Evolutionary conservation across 2,329 filamentous ascomycete genomes (phyloP).

Genomic region (Colletotrichum australisinense): DNA sequence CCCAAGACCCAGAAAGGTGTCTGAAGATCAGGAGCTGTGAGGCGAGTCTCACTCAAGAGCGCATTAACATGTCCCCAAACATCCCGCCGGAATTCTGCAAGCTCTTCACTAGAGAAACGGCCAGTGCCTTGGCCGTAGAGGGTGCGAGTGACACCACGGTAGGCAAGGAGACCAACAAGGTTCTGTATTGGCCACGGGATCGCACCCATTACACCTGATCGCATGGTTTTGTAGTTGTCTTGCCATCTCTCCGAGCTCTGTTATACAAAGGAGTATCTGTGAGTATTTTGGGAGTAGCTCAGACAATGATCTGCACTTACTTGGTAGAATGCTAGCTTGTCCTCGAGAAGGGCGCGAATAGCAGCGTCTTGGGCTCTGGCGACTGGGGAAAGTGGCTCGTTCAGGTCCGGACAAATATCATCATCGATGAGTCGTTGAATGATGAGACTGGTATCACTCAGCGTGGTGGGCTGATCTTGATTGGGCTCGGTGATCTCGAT

Average conservation of each 20-base stretch:
- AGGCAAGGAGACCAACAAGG: constrained; percentile 61
- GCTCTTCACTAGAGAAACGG: constrained; percentile 62
- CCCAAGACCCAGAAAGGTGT: constrained; percentile 69
- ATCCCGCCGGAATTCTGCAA: constrained; percentile 55
- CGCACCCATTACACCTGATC: constrained; percentile 58
- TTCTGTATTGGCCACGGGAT: constrained; percentile 64
- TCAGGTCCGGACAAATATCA: constrained; percentile 60
- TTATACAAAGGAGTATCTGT: not conserved
- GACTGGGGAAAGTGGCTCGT: constrained; percentile 50
- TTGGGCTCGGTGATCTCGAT: constrained; percentile 46
- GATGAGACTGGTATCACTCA: constrained; percentile 69
- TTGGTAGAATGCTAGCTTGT: constrained; percentile 67
- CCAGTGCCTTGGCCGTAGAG: constrained; percentile 68
- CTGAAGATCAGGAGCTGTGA: constrained; percentile 31
- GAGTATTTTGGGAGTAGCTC: not conserved
- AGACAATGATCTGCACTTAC: not conserved
- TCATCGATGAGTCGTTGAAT: constrained; percentile 54
- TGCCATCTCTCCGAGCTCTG: constrained; percentile 67
- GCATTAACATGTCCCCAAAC: constrained; percentile 65
- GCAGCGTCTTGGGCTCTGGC: constrained; percentile 61
- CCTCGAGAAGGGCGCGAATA: constrained; percentile 66
- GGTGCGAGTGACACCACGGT: constrained; percentile 54
- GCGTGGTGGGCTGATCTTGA: not conserved
- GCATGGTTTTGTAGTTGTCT: constrained; percentile 70
- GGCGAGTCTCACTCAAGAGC: constrained; percentile 53